A percentile compares a stretch with the other conserved stretches of the same genome.
Evolutionary conservation across 208 protist species (phyloP).

Genomic region (Trypanosoma melophagium): DNA sequence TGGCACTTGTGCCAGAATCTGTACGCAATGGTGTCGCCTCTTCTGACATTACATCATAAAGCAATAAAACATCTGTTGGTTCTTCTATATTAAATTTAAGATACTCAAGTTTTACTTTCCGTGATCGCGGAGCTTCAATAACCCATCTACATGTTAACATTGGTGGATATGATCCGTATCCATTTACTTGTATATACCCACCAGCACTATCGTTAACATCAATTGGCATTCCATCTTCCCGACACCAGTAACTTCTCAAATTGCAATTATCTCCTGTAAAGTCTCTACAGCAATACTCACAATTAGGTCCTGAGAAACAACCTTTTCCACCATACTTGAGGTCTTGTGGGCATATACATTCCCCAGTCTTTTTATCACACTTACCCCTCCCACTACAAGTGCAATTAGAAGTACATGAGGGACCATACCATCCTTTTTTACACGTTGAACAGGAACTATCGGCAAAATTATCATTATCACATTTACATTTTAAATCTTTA

Average conservation of each 20-base stretch:
- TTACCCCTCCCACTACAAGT: slow-evolving; percentile 50
- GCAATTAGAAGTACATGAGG: slow-evolving; percentile 65
- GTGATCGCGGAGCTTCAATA: slow-evolving; percentile 34
- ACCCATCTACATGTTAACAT: slow-evolving; percentile 60
- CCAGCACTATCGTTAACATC: slow-evolving; percentile 33
- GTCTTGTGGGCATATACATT: slow-evolving; percentile 54
- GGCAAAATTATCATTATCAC: slow-evolving; percentile 58
- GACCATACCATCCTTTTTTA: slow-evolving; percentile 69
- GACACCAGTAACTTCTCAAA: slow-evolving; percentile 76
- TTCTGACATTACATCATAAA: slow-evolving; percentile 43
- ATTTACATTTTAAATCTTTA: slow-evolving; percentile 46
- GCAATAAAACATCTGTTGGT: slow-evolving; percentile 34
- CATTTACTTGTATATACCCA: slow-evolving; percentile 73
- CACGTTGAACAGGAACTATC: slow-evolving; percentile 48
- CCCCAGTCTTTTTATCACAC: slow-evolving; percentile 48
- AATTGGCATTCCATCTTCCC: slow-evolving; percentile 38
- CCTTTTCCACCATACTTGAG: slow-evolving; percentile 29
- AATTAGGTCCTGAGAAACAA: slow-evolving; percentile 62
- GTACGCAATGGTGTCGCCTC: slow-evolving; percentile 16
- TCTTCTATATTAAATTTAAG: slow-evolving; percentile 44
- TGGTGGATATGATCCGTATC: slow-evolving; percentile 47
- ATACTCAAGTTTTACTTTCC: slow-evolving; percentile 43
- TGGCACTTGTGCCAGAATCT: slow-evolving; percentile 17
- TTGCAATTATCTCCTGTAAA: slow-evolving; percentile 58
- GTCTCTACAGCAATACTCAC: slow-evolving; percentile 74